phyloP scores from a whole-genome alignment of 2,329 filamentous ascomycete species.

The Paramyrothecium sp. region DNA sequence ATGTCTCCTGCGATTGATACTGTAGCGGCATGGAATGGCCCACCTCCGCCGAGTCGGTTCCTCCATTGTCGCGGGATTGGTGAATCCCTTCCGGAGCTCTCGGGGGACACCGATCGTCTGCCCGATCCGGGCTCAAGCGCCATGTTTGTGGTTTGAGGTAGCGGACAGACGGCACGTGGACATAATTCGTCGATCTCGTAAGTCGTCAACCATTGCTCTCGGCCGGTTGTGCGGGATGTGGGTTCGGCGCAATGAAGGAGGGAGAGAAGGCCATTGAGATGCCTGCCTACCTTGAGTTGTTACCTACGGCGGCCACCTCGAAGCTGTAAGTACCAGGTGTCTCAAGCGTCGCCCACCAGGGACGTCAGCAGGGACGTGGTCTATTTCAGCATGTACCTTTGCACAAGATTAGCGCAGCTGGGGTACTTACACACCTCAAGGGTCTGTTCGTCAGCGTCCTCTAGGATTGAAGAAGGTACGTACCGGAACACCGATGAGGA shows the following conservation, averaged over 20 bases:
- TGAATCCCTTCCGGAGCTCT: conserved; percentile 80
- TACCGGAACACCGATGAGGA: too few relatives aligned
- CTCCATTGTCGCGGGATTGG: conserved; percentile 75
- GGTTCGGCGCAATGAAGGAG: conserved; percentile 13
- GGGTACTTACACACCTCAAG: neutral
- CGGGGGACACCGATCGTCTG: conserved; percentile 67
- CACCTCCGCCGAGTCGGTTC: conserved; percentile 76
- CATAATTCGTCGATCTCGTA: conserved; percentile 12
- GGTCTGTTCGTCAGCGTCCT: too few relatives aligned
- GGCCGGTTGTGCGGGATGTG: conserved; percentile 4
- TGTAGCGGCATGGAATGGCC: conserved; percentile 20
- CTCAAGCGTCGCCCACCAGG: too few relatives aligned
- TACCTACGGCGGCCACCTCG: too few relatives aligned
- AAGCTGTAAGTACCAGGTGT: too few relatives aligned
- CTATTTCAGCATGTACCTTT: neutral
- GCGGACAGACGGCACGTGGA: conserved; percentile 12
- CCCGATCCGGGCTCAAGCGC: conserved; percentile 59
- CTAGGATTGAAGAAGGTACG: too few relatives aligned
- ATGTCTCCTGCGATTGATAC: neutral
- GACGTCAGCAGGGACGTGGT: conserved; percentile 6
- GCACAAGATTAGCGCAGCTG: neutral
- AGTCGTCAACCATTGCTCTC: conserved; percentile 10
- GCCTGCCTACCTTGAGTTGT: too few relatives aligned
- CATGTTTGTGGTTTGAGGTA: conserved; percentile 44
- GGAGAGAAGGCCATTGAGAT: conserved; percentile 19